Evolutionary conservation across 2,329 filamentous ascomycete species (phyloP), one percentile per base, ranked within the genome.

Genomic region (Stagonosporopsis tanaceti): DNA sequence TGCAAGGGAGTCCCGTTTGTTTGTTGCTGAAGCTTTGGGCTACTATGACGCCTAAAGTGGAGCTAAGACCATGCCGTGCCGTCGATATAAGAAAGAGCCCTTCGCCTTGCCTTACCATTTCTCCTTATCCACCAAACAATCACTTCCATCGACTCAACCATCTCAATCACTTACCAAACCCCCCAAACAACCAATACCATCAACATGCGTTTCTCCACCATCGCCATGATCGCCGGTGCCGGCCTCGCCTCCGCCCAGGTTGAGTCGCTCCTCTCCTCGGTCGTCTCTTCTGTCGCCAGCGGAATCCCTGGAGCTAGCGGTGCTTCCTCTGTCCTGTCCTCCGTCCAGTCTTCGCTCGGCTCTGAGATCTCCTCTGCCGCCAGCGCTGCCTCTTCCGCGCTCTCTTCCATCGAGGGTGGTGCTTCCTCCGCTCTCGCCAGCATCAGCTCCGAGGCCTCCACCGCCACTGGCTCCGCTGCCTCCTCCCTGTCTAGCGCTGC

Each of bases 141-240:
- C 59, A 50, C 53, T 60, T 40, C 37, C 40, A 46, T 50, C 35
- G 37, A 60, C 44, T 53, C 48, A 50, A 60, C 39, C 47, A 44
- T 22, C 25, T 52, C 50, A 53, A 27, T 22, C 50, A 53, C 50
- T 41, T 39, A 59, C 40, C 28, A 40, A 46, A 52, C 52, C 35
- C 47, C 34, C 17, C n/a, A 41, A 47, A 27, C 27, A 45, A 53
- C 24, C 34, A 55, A 53, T 47, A 45, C 52, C 42, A 55, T 65
- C 68, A 73, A 64, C 41, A 76, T 76, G 73, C 72, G 71, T 71
- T 76, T 76, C 70, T 68, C 73, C 60, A 63, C 65, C 65, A 54
- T 73, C 47, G 60, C 73, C 63, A 63, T 67, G 50, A 61, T 66
- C 61, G 57, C 71, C 64, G 71, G 62, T 59, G 71, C 71, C 56